Evolutionary conservation across 257 asterid genomes (phyloP).

Genomic region (Gentiana straminea): DNA sequence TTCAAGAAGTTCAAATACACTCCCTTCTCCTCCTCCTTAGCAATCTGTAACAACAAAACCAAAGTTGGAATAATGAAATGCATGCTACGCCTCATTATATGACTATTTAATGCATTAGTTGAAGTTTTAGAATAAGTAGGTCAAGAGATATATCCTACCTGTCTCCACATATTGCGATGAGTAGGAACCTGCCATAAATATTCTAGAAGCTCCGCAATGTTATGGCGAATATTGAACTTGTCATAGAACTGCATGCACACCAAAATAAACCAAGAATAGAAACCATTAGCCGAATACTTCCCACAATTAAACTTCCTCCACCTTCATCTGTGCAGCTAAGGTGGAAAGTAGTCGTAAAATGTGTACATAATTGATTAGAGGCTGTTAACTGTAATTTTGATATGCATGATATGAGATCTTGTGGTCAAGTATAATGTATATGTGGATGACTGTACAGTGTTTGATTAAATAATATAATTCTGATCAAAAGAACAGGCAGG

Average conservation of each 20-base stretch:
- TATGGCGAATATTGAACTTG: slow-evolving; percentile 97
- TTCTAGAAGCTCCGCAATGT: slow-evolving; percentile 96
- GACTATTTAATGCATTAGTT: not conserved
- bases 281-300: not conserved
- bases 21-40: slow-evolving; percentile 97
- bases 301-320: no score
- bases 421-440: no score
- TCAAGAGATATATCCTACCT: slow-evolving; percentile 37
- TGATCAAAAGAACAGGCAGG: no score
- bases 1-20: slow-evolving; percentile 82
- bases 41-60: slow-evolving; percentile 49
- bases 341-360: no score
- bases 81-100: not conserved
- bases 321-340: no score
- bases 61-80: slow-evolving; percentile 6
- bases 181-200: slow-evolving; percentile 97
- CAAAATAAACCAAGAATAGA: not conserved
- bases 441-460: no score
- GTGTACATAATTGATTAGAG: no score
- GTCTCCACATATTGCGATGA: slow-evolving; percentile 96
- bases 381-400: no score
- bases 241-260: slow-evolving; percentile 69
- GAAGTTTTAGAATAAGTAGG: slow-evolving; percentile 3
- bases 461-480: no score
- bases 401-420: no score